phyloP scores from a whole-genome alignment of 2,329 filamentous ascomycete genomes.

The Grosmannia serpens region DNA sequence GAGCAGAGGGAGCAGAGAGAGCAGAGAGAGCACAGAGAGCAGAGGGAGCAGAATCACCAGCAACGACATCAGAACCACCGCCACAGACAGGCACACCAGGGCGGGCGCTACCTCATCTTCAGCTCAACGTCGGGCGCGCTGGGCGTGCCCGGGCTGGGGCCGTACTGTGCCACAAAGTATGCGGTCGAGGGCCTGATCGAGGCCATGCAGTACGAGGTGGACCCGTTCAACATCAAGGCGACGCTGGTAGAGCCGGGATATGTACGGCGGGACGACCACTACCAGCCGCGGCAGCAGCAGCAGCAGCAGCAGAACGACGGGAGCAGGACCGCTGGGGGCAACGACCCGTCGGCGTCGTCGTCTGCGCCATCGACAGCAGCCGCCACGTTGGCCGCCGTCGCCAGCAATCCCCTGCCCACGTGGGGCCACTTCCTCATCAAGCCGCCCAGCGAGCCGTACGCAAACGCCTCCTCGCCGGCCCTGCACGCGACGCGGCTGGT shows the following conservation, averaged over 20 bases:
- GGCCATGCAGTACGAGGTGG: conserved; percentile 92
- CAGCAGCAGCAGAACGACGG: neutral
- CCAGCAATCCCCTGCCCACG: conserved; percentile 45
- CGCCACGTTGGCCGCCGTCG: conserved; percentile 16
- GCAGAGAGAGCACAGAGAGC: neutral
- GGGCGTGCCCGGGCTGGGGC: conserved; percentile 85
- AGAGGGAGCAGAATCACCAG: neutral
- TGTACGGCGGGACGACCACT: conserved; percentile 66
- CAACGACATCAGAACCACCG: neutral
- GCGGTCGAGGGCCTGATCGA: conserved; percentile 93
- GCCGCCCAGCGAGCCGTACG: conserved; percentile 70
- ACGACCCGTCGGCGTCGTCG: neutral
- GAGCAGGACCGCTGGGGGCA: neutral
- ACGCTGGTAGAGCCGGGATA: conserved; percentile 88
- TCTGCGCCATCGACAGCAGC: neutral
- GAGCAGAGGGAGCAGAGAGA: neutral
- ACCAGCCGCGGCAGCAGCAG: conserved; percentile 14
- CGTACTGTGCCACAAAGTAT: conserved; percentile 95
- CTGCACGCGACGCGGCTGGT: conserved; percentile 84
- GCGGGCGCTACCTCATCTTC: conserved; percentile 85
- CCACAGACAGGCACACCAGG: conserved; percentile 10
- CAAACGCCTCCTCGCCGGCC: conserved; percentile 65
- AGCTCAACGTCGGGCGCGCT: conserved; percentile 84
- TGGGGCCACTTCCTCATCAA: conserved; percentile 94
- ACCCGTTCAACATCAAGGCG: conserved; percentile 82